Evolutionary conservation across 176 grass and related monocot genomes (phyloP).

Genomic region (Oryza meridionalis): DNA sequence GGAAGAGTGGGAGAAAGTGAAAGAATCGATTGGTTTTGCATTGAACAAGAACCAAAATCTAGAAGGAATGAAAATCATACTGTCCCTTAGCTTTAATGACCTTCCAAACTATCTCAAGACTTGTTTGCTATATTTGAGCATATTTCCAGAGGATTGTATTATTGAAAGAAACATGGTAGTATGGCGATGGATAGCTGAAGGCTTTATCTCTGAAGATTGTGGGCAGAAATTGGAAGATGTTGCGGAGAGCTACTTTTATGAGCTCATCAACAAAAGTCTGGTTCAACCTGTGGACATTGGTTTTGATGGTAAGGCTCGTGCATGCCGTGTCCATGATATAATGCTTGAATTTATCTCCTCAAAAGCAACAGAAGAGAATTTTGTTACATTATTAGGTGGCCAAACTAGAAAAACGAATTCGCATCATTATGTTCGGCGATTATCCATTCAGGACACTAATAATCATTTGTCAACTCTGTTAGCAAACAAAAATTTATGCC

Average conservation of each 20-base stretch:
- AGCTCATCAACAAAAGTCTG: constrained; percentile 41
- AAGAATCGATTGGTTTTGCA: constrained; percentile 25
- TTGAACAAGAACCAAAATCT: not conserved
- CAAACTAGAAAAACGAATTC: not conserved
- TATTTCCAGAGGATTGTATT: constrained; percentile 33
- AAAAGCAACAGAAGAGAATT: constrained; percentile 44
- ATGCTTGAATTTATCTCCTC: constrained; percentile 35
- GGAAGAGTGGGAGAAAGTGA: constrained; percentile 32
- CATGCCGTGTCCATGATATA: constrained; percentile 34
- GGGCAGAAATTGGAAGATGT: constrained; percentile 26
- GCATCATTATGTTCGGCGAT: not conserved
- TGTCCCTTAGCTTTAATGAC: constrained; percentile 29
- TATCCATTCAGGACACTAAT: not conserved
- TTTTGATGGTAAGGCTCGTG: constrained; percentile 27
- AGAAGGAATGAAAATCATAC: constrained; percentile 26
- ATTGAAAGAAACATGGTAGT: constrained; percentile 25
- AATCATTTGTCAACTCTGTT: not conserved
- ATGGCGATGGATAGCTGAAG: constrained; percentile 46
- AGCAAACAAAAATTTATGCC: not conserved
- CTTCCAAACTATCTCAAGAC: constrained; percentile 23
- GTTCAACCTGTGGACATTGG: constrained; percentile 29
- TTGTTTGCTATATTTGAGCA: constrained; percentile 48
- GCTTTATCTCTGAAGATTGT: constrained; percentile 29
- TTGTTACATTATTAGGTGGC: constrained; percentile 3
- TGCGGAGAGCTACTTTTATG: constrained; percentile 29